Evolutionary conservation across 495 filamentous ascomycete species (phyloP).

Genomic region (Penicillium coprophilum): DNA sequence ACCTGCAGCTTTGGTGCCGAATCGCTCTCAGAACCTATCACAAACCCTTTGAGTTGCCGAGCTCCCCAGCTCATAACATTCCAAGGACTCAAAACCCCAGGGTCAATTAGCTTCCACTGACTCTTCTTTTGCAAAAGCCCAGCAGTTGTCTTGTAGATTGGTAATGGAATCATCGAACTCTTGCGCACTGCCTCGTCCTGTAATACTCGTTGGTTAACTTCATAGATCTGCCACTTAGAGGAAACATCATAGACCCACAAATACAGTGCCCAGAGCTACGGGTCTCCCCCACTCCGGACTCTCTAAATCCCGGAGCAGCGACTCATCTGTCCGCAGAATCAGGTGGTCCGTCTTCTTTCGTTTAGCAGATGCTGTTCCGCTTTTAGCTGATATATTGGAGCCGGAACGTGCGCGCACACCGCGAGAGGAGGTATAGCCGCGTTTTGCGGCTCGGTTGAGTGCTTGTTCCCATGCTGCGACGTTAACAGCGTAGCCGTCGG

Average conservation of each 20-base stretch:
- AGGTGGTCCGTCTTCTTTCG: conserved; percentile 49
- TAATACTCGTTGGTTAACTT: neutral
- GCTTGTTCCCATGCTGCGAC: conserved; percentile 78
- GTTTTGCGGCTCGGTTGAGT: conserved; percentile 63
- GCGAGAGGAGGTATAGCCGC: conserved; percentile 60
- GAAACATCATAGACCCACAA: conserved; percentile 45
- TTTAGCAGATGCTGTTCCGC: neutral
- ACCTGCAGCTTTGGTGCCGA: conserved; percentile 33
- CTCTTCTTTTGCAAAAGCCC: conserved; percentile 46
- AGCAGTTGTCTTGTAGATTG: conserved; percentile 60
- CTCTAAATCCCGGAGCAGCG: conserved; percentile 69
- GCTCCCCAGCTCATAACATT: conserved; percentile 74
- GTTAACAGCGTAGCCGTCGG: conserved; percentile 87
- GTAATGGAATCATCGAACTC: conserved; percentile 66
- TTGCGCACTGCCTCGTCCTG: conserved; percentile 67
- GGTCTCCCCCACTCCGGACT: conserved; percentile 79
- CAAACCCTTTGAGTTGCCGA: conserved; percentile 63
- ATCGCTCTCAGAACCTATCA: conserved; percentile 42
- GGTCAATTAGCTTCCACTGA: conserved; percentile 59
- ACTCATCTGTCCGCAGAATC: conserved; percentile 64
- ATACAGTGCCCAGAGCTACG: conserved; percentile 74
- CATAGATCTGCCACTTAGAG: neutral
- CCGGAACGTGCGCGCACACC: conserved; percentile 28
- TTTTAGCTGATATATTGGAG: conserved; percentile 13
- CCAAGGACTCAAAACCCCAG: conserved; percentile 51